Conservation (phyloP, 2,329 filamentous ascomycete species). For the Orbilia ellipsospora region DNA sequence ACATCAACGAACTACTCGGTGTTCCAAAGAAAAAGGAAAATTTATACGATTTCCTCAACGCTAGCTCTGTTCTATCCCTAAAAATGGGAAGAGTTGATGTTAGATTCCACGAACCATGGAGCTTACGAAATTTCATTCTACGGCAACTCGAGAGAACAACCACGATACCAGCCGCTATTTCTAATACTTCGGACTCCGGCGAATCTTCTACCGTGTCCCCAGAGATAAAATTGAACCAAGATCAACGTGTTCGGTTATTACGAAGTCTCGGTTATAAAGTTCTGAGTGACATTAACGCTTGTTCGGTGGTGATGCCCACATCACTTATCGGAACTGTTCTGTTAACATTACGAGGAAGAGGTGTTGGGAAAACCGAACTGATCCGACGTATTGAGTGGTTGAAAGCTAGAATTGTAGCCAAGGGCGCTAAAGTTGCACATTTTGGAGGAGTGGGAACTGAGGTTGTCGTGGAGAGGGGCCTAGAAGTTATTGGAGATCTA, state of each 20-base stretch:
- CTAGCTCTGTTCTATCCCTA: slow-evolving; percentile 87
- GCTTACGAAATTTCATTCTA: slow-evolving; percentile 80
- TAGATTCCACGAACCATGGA: slow-evolving; percentile 97
- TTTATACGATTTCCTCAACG: slow-evolving; percentile 84
- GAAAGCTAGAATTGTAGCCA: slow-evolving; percentile 79
- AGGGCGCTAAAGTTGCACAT: slow-evolving; percentile 86
- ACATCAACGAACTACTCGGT: slow-evolving; percentile 91
- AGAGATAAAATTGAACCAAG: slow-evolving; percentile 61
- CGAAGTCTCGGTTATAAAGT: slow-evolving; percentile 92
- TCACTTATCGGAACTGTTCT: slow-evolving; percentile 94
- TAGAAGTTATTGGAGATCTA: slow-evolving; percentile 90
- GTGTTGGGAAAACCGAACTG: slow-evolving; percentile 87
- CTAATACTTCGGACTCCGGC: slow-evolving; percentile 24
- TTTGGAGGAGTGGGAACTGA: slow-evolving; percentile 83
- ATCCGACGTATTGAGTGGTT: slow-evolving; percentile 92
- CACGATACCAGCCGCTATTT: slow-evolving; percentile 61
- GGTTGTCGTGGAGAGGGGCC: slow-evolving; percentile 84
- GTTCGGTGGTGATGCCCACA: slow-evolving; percentile 98
- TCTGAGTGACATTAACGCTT: slow-evolving; percentile 91
- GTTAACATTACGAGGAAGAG: slow-evolving; percentile 87
- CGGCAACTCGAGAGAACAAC: slow-evolving; percentile 71
- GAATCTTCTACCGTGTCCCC: slow-evolving; percentile 10
- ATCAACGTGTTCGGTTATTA: slow-evolving; percentile 77
- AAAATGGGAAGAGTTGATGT: slow-evolving; percentile 93
- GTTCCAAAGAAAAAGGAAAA: slow-evolving; percentile 97